Conservation (phyloP, 208 protist species). For the Strigomonas culicis region DNA sequence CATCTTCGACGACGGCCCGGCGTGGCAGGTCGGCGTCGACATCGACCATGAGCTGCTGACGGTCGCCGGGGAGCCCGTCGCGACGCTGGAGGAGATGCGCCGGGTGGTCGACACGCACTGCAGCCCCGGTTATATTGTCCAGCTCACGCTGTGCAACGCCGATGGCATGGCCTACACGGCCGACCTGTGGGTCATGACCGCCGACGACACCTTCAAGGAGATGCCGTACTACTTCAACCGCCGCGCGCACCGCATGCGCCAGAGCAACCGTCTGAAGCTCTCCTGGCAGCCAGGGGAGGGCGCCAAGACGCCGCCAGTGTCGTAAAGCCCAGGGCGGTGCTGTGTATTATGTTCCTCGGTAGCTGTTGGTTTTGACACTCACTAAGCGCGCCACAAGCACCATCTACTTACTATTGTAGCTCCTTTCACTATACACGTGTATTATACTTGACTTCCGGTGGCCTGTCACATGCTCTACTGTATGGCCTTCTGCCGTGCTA, state of each 20-base stretch:
- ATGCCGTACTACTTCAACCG: conserved; percentile 55
- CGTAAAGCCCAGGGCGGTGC: too few species aligned
- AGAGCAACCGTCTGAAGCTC: conserved; percentile 37
- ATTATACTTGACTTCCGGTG: too few species aligned
- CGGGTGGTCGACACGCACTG: conserved; percentile 31
- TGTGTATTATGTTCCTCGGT: neutral
- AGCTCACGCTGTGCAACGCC: conserved; percentile 17
- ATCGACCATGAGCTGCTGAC: conserved; percentile 36
- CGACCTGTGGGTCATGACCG: conserved; percentile 52
- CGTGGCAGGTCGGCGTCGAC: conserved; percentile 29
- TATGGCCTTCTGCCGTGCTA: too few species aligned
- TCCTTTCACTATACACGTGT: too few species aligned
- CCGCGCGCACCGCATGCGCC: conserved; percentile 24
- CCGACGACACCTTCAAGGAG: conserved; percentile 25
- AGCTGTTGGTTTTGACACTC: too few species aligned
- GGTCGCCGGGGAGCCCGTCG: conserved; percentile 18
- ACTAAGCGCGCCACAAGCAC: too few species aligned
- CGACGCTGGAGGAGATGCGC: conserved; percentile 22
- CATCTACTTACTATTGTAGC: too few species aligned
- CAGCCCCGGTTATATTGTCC: conserved; percentile 22
- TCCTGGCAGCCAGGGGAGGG: too few species aligned
- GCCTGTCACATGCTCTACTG: too few species aligned
- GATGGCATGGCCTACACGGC: conserved; percentile 26
- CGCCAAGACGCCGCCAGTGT: too few species aligned
- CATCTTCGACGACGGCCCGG: conserved; percentile 34